These are phyloP conservation scores for Stephanocyclus meneghinianus DNA, from an alignment of 352 stramenopile genomes.

Conservation along the genomic window DNA sequence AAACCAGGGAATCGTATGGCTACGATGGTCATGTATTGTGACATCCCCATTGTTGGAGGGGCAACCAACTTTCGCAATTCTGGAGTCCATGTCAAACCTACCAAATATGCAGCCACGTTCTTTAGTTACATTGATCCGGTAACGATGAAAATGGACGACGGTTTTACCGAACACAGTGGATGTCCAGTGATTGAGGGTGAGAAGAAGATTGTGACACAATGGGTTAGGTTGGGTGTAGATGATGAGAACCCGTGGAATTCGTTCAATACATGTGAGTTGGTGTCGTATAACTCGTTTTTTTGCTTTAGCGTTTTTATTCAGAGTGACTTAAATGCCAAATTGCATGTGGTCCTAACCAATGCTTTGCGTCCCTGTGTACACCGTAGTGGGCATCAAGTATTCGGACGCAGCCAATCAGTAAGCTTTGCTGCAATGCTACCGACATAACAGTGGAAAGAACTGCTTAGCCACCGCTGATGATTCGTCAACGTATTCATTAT, in stretches of 20 bases:
- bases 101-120: constrained; percentile 66
- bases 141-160: constrained; percentile 66
- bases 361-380: neutral
- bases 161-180: constrained; percentile 74
- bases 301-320: neutral
- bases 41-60: constrained; percentile 62
- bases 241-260: constrained; percentile 72
- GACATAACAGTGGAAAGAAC: neutral
- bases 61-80: constrained; percentile 78
- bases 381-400: constrained; percentile 36
- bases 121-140: constrained; percentile 77
- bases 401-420: constrained; percentile 37
- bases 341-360: neutral
- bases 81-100: constrained; percentile 70
- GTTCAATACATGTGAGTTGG: constrained; percentile 68
- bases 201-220: constrained; percentile 82
- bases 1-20: constrained; percentile 71
- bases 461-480: neutral
- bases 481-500: too few species aligned
- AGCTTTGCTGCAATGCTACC: neutral
- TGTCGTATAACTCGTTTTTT: neutral
- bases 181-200: constrained; percentile 77
- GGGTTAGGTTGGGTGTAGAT: constrained; percentile 75
- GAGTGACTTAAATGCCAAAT: neutral
- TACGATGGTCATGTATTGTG: constrained; percentile 83